Evolutionary conservation across 495 filamentous ascomycete species (phyloP).

Genomic region (Xanthoparmelia taractica): DNA sequence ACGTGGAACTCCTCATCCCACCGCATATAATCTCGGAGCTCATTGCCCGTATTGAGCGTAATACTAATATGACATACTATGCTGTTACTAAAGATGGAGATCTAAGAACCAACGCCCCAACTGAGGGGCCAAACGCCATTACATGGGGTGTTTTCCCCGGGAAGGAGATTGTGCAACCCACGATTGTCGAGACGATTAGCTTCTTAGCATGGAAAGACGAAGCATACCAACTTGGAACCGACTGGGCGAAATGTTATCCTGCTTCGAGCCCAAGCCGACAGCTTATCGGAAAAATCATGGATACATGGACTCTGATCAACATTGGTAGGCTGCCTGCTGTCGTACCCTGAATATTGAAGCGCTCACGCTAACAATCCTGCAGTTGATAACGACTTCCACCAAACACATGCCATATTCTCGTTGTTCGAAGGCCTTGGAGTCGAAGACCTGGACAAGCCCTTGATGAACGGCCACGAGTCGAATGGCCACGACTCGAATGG

Average conservation of each 20-base stretch:
- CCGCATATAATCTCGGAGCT: conserved; percentile 72
- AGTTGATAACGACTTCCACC: conserved; percentile 97
- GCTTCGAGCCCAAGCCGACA: conserved; percentile 69
- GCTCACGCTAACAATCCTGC: conserved; percentile 26
- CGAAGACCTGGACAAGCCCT: conserved; percentile 49
- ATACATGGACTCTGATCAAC: conserved; percentile 88
- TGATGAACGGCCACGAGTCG: conserved; percentile 15
- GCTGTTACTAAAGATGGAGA: conserved; percentile 75
- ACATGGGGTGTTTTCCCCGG: conserved; percentile 99
- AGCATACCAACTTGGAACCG: conserved; percentile 81
- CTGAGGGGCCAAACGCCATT: conserved; percentile 86
- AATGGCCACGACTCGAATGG: conserved; percentile 1
- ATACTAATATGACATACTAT: conserved; percentile 84
- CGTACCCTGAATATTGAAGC: not conserved
- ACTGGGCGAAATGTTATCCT: conserved; percentile 90
- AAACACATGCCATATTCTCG: conserved; percentile 65
- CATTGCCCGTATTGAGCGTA: conserved; percentile 66
- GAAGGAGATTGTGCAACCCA: conserved; percentile 97
- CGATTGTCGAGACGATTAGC: conserved; percentile 95
- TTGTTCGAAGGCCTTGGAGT: conserved; percentile 75
- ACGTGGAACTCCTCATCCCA: conserved; percentile 82
- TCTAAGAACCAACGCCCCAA: conserved; percentile 74
- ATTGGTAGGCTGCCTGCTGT: conserved; percentile 58
- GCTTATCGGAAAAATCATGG: conserved; percentile 75
- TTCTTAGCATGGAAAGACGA: conserved; percentile 99